phyloP scores from a whole-genome alignment of 2,329 filamentous ascomycete genomes.

The Diplodia intermedia region DNA sequence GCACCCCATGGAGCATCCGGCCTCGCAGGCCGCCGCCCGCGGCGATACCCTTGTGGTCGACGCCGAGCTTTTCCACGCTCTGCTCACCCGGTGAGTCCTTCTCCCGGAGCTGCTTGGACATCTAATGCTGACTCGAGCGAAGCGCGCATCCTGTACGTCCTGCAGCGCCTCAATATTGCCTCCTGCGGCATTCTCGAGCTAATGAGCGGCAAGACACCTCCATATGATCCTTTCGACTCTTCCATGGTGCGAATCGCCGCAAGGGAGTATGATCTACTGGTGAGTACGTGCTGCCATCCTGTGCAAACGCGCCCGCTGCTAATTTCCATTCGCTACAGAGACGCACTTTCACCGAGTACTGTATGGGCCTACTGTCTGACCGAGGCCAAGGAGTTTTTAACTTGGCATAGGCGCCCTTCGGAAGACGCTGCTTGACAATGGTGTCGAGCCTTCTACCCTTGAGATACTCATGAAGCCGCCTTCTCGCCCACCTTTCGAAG shows the following conservation, averaged over 20 bases:
- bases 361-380: not conserved
- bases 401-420: not conserved
- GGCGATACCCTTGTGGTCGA: not conserved
- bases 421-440: constrained; percentile 11
- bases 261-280: constrained; percentile 10
- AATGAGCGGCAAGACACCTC: not conserved
- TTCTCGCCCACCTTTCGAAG: not conserved
- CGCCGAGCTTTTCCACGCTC: not conserved
- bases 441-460: not conserved
- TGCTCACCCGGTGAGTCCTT: not conserved
- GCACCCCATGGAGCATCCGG: not conserved
- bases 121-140: not conserved
- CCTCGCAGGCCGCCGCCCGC: not conserved
- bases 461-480: not conserved
- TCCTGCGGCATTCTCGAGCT: not conserved
- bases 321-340: not conserved
- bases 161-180: not conserved
- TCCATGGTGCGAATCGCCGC: not conserved
- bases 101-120: not conserved
- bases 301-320: not conserved
- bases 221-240: not conserved
- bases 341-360: not conserved
- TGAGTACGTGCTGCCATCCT: not conserved
- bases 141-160: constrained; percentile 3
- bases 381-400: not conserved